Percentiles rank a stretch among this genome's conserved stretches.
These are phyloP conservation scores for Trifolium subterraneum DNA, from an alignment of 306 rosid genomes.

Conservation along the genomic window DNA sequence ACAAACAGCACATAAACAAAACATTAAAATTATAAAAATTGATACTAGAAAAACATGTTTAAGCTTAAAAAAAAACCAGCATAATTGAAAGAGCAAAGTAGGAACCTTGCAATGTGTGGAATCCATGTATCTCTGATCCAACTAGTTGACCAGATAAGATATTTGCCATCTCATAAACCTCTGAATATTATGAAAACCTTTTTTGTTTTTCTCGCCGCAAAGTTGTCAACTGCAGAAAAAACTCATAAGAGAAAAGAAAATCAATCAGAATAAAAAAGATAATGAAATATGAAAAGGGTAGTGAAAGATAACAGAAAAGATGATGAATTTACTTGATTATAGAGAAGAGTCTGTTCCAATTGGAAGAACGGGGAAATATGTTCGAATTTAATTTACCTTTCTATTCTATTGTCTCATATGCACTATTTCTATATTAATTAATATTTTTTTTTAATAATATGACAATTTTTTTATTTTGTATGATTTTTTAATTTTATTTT, in stretches of 20 bases:
- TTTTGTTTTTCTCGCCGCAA: neutral
- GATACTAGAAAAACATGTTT: neutral
- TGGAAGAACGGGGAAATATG: no score
- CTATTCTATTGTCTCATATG: neutral
- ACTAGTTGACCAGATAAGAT: slow-evolving; percentile 54
- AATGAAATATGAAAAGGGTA: neutral
- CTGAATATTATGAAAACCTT: slow-evolving; percentile 34
- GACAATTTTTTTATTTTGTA: no score
- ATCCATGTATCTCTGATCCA: slow-evolving; percentile 92
- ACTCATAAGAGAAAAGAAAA: neutral
- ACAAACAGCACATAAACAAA: slow-evolving; percentile 14
- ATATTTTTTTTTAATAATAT: no score
- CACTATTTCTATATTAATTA: neutral
- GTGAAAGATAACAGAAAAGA: slow-evolving; percentile 24
- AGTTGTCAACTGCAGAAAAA: neutral
- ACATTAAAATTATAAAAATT: neutral
- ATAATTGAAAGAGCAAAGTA: neutral
- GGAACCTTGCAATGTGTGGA: slow-evolving; percentile 85
- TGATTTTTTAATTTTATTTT: no score
- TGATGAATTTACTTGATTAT: slow-evolving; percentile 34
- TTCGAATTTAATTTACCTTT: no score
- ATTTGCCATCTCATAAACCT: slow-evolving; percentile 52
- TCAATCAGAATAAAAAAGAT: neutral
- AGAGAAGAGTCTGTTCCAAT: slow-evolving; percentile 27
- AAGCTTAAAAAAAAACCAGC: neutral